A percentile compares a stretch with the other conserved stretches of the same genome.
Evolutionary conservation across 2,329 filamentous ascomycete species (phyloP).

Genomic region (Diplodia corticola): DNA sequence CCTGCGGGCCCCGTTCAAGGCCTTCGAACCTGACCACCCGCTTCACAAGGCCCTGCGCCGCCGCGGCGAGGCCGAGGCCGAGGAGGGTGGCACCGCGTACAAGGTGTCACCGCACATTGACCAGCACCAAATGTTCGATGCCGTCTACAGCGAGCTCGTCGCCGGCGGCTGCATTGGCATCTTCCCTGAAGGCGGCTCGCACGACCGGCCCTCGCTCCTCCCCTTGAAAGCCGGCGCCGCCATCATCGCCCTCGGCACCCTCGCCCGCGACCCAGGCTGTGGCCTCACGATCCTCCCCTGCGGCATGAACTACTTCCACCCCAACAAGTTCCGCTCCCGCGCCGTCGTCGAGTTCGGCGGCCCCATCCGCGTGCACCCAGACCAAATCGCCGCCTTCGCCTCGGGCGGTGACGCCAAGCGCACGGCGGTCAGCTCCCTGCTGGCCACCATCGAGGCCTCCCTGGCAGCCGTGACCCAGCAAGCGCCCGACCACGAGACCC

Average conservation of each 20-base stretch:
- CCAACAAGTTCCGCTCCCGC: conserved; percentile 23
- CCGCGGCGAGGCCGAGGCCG: no score
- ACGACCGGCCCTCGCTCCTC: conserved; percentile 22
- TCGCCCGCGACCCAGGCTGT: conserved; percentile 9
- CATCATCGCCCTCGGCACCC: conserved; percentile 21
- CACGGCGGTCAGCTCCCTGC: conserved; percentile 14
- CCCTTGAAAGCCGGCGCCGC: conserved; percentile 23
- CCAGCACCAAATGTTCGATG: conserved; percentile 23
- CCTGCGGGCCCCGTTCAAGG: conserved; percentile 12
- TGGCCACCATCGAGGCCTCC: conserved; percentile 11
- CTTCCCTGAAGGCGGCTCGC: conserved; percentile 25
- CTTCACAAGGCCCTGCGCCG: conserved; percentile 6
- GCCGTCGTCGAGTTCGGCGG: conserved; percentile 24
- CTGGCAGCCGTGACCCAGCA: conserved; percentile 20
- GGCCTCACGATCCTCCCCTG: conserved; percentile 17
- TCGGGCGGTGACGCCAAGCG: conserved; percentile 15
- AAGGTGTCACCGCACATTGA: conserved; percentile 24
- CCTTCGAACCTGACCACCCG: conserved; percentile 3
- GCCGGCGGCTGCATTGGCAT: conserved; percentile 23
- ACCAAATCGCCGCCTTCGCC: conserved; percentile 15
- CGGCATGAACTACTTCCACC: conserved; percentile 24
- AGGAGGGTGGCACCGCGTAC: conserved; percentile 5
- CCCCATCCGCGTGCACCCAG: conserved; percentile 12
- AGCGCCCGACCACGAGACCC: conserved; percentile 19
- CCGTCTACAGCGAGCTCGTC: conserved; percentile 20